These are phyloP conservation scores for Pyrenochaeta sp. DNA, from an alignment of 2,329 filamentous ascomycete genomes.

Conservation along the genomic window DNA sequence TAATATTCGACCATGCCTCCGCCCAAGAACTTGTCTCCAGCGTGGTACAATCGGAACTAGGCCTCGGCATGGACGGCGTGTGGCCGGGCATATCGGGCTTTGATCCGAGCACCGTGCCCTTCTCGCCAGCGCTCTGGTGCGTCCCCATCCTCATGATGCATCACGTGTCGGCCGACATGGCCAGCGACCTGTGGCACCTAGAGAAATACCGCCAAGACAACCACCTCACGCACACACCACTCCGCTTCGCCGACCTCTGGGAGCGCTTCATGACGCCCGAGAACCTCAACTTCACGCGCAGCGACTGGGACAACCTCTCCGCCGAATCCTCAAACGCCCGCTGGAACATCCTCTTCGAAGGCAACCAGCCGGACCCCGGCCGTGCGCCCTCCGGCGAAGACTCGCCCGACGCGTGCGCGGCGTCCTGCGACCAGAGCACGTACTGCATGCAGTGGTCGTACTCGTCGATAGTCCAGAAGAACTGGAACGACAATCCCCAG, in stretches of 20 bases:
- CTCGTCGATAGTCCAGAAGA: slow-evolving; percentile 31
- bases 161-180: slow-evolving; percentile 54
- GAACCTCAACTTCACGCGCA: slow-evolving; percentile 27
- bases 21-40: slow-evolving; percentile 61
- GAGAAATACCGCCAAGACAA: slow-evolving; percentile 46
- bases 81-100: slow-evolving; percentile 52
- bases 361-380: slow-evolving; percentile 18
- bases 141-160: slow-evolving; percentile 47
- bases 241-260: slow-evolving; percentile 39
- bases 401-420: slow-evolving; percentile 36
- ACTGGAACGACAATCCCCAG: slow-evolving; percentile 41
- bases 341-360: slow-evolving; percentile 44
- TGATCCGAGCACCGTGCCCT: slow-evolving; percentile 44
- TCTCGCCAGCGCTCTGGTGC: slow-evolving; percentile 56
- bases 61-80: slow-evolving; percentile 54
- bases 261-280: slow-evolving; percentile 37
- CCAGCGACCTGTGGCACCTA: slow-evolving; percentile 54
- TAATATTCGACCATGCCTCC: slow-evolving; percentile 57
- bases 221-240: slow-evolving; percentile 20
- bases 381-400: slow-evolving; percentile 30
- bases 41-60: slow-evolving; percentile 53
- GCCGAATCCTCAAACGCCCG: slow-evolving; percentile 36
- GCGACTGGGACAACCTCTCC: slow-evolving; percentile 45
- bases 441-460: slow-evolving; percentile 46
- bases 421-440: slow-evolving; percentile 34